Evolutionary conservation across 2,329 filamentous ascomycete genomes (phyloP), one percentile per base, ranked within the genome.

Genomic region (Calycina marina): DNA sequence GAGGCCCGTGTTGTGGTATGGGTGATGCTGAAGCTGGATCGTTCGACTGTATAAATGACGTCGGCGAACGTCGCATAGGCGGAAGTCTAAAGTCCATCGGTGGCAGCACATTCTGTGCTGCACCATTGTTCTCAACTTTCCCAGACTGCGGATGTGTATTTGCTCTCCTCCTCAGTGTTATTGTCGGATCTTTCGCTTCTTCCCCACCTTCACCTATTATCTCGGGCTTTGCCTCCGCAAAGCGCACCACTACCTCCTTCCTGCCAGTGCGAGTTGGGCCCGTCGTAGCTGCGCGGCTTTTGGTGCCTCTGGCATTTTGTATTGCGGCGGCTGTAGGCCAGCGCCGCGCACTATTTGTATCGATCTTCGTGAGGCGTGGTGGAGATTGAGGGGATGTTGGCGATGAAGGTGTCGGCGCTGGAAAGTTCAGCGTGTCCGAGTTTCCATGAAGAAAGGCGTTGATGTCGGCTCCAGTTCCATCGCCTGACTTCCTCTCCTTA

Each of bases 181-280:
- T 74, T 20, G 35, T 35, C 28, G 38, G 38, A 5, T 28, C 27
- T 11, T 34, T 32, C 34, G 79, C 77, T 54, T 93, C 85, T 49
- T 94, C 88, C 18, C 88, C 88, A 36, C 88, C 88, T 55, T 88
- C 77, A 28, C 88, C 88, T 49, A 96, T 94, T 40, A 93, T 57
- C 28, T 84, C 78, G 5, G 86, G 85, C 34, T 67, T 63, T 6
- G 66, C 67, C 44, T 81, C 72, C 32, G 67, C 69, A 48, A 94
- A 94, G 35, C 65, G 71, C 20, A 94, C 86, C 4, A 61, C 61
- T 39, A 90, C 60, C 6, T 78, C 78, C 54, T 82, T 81, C 49
- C 67, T 71, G 34, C 58, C n/a, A n/a, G 8, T 61, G 45, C 59
- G 53, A 35, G 55, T 54, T 35, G 49, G 50, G 46, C 45, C 8